Evolutionary conservation across 768 basidiomycete genomes (phyloP).

Genomic region (Phaeolepiota aurea): DNA sequence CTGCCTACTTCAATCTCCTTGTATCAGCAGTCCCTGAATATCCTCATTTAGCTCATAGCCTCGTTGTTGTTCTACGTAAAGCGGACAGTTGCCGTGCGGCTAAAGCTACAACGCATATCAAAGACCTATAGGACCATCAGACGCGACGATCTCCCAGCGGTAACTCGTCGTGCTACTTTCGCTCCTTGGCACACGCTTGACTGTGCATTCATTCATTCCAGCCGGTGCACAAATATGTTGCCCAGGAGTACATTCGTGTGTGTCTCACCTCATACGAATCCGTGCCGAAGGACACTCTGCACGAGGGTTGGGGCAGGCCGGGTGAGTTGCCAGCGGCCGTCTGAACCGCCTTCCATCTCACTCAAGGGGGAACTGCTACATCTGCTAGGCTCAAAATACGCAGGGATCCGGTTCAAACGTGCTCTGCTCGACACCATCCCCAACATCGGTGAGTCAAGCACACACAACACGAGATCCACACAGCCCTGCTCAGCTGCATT

Average conservation of each 20-base stretch:
- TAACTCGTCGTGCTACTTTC: too few species aligned
- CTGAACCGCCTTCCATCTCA: background rate
- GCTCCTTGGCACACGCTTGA: background rate
- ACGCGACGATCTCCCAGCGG: constrained; percentile 53
- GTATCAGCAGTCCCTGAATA: background rate
- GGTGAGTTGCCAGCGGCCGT: too few species aligned
- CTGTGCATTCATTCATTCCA: constrained; percentile 16
- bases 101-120: constrained; percentile 59
- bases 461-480: background rate
- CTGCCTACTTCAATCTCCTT: background rate
- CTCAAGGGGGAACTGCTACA: background rate
- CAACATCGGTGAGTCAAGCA: constrained; percentile 42
- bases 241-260: constrained; percentile 68
- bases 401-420: constrained; percentile 56
- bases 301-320: constrained; percentile 71
- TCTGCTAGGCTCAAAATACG: constrained; percentile 45
- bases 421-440: constrained; percentile 64
- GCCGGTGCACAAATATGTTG: constrained; percentile 60
- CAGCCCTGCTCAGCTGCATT: background rate
- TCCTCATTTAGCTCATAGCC: constrained; percentile 34
- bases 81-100: constrained; percentile 57
- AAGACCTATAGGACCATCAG: constrained; percentile 47
- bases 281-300: constrained; percentile 54
- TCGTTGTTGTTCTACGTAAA: constrained; percentile 61
- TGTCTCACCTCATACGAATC: constrained; percentile 68